Conservation (phyloP, 2,329 filamentous ascomycete species). For the Sarocladium kiliense region DNA sequence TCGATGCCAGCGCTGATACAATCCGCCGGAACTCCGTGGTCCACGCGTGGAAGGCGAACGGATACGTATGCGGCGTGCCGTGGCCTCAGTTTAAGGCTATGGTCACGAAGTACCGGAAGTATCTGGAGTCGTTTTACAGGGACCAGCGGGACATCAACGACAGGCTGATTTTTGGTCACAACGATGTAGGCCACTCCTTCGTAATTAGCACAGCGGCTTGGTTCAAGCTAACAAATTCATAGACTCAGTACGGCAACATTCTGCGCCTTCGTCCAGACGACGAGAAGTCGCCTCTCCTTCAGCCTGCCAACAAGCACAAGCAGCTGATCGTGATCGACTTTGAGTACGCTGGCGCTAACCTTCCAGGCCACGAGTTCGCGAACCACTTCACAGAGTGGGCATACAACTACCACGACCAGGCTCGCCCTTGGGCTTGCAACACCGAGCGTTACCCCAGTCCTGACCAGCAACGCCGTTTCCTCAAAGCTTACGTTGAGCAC, state of each 20-base stretch:
- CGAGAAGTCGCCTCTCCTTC: conserved; percentile 78
- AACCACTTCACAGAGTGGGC: conserved; percentile 99
- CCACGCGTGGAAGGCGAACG: conserved; percentile 60
- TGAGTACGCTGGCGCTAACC: conserved; percentile 90
- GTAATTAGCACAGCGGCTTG: background rate
- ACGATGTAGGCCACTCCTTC: conserved; percentile 70
- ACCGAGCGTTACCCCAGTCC: conserved; percentile 65
- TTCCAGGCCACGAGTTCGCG: conserved; percentile 83
- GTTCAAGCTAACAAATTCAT: conserved; percentile 11
- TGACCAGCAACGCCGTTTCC: conserved; percentile 79
- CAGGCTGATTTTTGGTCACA: conserved; percentile 89
- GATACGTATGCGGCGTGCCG: conserved; percentile 75
- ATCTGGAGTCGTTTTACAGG: conserved; percentile 69
- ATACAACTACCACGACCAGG: conserved; percentile 87
- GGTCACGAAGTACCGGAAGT: conserved; percentile 71
- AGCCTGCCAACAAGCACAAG: conserved; percentile 90
- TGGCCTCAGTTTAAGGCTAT: conserved; percentile 74
- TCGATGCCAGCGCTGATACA: conserved; percentile 30
- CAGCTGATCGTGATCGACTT: conserved; percentile 97
- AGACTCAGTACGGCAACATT: conserved; percentile 99
- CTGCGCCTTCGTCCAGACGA: conserved; percentile 64
- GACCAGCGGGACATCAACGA: conserved; percentile 62
- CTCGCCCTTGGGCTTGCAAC: conserved; percentile 62
- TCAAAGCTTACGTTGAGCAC: conserved; percentile 83
- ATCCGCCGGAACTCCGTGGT: conserved; percentile 21